Percentiles rank a stretch among this genome's conserved stretches.
These are phyloP conservation scores for Aschersonia sp. DNA, from an alignment of 2,329 filamentous ascomycete species.

Conservation along the genomic window DNA sequence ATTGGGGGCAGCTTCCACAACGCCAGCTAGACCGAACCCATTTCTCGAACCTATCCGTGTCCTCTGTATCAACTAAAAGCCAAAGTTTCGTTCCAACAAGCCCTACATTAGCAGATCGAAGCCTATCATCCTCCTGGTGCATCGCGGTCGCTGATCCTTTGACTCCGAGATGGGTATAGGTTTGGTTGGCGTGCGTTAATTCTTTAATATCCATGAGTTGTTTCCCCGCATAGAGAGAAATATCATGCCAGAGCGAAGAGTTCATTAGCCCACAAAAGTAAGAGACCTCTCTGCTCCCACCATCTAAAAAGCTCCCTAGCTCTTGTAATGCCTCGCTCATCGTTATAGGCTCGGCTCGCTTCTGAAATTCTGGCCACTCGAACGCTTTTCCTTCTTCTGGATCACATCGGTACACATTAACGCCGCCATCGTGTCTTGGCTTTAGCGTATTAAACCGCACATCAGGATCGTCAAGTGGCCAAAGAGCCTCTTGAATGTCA, in stretches of 20 bases:
- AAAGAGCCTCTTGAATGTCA: background rate
- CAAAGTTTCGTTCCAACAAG: background rate
- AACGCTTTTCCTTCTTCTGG: background rate
- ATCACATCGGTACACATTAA: background rate
- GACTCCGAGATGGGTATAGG: background rate
- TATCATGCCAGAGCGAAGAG: background rate
- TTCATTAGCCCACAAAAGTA: background rate
- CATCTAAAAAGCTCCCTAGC: background rate
- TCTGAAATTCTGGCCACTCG: background rate
- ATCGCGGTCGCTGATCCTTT: background rate
- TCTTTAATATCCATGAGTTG: background rate
- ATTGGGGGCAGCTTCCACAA: background rate
- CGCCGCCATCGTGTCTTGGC: background rate
- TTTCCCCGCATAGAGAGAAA: background rate
- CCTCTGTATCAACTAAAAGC: background rate
- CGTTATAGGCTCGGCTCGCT: background rate
- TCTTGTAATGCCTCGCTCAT: background rate
- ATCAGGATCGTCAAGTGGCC: background rate
- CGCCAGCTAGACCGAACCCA: background rate
- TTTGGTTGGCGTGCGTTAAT: background rate
- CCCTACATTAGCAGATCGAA: background rate
- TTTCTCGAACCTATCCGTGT: background rate
- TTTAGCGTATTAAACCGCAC: background rate
- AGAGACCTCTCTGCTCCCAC: background rate
- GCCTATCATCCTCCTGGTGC: background rate